Conservation (phyloP, 495 filamentous ascomycete species). For the Annulohypoxylon moriforme region DNA sequence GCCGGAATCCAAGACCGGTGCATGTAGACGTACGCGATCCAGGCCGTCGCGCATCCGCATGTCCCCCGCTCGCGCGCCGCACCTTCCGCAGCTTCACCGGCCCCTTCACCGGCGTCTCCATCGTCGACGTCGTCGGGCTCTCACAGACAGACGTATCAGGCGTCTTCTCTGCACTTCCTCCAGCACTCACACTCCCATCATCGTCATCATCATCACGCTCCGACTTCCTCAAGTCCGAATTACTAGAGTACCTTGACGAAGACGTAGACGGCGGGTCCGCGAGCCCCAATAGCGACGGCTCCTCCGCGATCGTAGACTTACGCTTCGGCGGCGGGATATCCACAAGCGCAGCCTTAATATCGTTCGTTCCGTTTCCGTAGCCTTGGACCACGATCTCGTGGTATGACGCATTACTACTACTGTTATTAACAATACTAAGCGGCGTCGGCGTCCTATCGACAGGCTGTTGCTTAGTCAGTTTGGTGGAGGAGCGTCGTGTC, state of each 20-base stretch:
- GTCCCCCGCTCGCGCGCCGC: not conserved
- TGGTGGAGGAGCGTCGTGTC: constrained; percentile 48
- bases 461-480: constrained; percentile 39
- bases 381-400: constrained; percentile 57
- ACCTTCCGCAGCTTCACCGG: not conserved
- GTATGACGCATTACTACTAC: constrained; percentile 22
- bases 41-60: not conserved
- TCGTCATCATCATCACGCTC: constrained; percentile 27
- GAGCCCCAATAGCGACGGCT: not conserved
- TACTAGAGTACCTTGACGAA: constrained; percentile 27
- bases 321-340: not conserved
- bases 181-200: too few species aligned
- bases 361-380: constrained; percentile 57
- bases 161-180: constrained; percentile 55
- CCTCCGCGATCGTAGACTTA: not conserved
- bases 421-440: not conserved
- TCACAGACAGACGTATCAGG: constrained; percentile 60
- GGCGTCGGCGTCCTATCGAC: constrained; percentile 14
- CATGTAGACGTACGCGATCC: not conserved
- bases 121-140: not conserved
- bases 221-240: constrained; percentile 43
- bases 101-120: not conserved
- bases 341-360: constrained; percentile 25
- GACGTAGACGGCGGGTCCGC: not conserved
- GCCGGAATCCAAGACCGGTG: not conserved